phyloP scores from a whole-genome alignment of 2,329 filamentous ascomycete species.

The Fusarium humuli region DNA sequence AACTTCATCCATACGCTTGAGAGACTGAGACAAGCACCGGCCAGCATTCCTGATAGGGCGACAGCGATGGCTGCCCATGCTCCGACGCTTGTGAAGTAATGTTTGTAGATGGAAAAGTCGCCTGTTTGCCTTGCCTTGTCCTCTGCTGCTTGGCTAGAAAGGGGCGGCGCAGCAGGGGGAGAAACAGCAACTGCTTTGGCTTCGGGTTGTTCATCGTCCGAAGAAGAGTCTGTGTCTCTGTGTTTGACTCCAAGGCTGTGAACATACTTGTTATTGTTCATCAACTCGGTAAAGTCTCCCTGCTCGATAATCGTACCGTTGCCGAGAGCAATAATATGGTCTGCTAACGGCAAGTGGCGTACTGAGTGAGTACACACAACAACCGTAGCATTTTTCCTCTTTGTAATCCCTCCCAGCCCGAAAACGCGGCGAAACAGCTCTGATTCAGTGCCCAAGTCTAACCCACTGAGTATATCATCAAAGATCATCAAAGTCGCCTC shows the following conservation, averaged over 20 bases:
- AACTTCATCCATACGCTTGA: slow-evolving; percentile 56
- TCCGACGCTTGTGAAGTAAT: slow-evolving; percentile 51
- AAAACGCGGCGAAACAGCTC: slow-evolving; percentile 59
- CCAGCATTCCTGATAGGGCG: slow-evolving; percentile 35
- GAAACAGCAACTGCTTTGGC: not conserved
- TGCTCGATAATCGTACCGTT: slow-evolving; percentile 58
- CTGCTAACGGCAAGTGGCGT: slow-evolving; percentile 51
- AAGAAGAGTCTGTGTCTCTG: slow-evolving; percentile 5
- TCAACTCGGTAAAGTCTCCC: slow-evolving; percentile 45
- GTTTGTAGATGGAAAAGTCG: slow-evolving; percentile 50
- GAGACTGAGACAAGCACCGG: slow-evolving; percentile 47
- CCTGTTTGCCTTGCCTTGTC: slow-evolving; percentile 48
- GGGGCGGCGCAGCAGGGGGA: not conserved
- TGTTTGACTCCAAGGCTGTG: slow-evolving; percentile 52
- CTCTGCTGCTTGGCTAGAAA: slow-evolving; percentile 12
- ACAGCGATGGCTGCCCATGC: slow-evolving; percentile 32
- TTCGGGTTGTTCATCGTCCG: not conserved
- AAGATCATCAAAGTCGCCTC: slow-evolving; percentile 55
- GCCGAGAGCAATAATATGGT: slow-evolving; percentile 62
- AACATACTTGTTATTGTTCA: slow-evolving; percentile 53
- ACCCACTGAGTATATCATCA: slow-evolving; percentile 59
- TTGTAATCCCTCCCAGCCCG: slow-evolving; percentile 55
- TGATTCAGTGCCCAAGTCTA: slow-evolving; percentile 59
- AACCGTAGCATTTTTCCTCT: slow-evolving; percentile 53
- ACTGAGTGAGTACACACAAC: slow-evolving; percentile 55